Base-by-base conservation (phyloP, 2,329 filamentous ascomycete genomes). In the Fusarium floridanum region DNA sequence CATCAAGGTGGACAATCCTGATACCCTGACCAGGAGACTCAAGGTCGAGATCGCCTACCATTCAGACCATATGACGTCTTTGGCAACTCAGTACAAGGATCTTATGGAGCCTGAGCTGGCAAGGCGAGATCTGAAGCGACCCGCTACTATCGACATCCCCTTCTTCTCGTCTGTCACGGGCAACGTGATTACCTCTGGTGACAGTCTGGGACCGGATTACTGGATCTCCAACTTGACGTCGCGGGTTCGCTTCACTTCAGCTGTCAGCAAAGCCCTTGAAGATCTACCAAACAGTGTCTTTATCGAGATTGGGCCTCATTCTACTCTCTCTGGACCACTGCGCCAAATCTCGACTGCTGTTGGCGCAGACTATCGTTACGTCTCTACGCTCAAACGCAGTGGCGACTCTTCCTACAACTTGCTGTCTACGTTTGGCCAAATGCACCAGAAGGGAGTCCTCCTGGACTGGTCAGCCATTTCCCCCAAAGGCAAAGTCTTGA, bases 31-130 rank as follows among this genome's bases (percentile, higher is more conserved):
- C 43, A 82, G 83, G 37, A 82, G 81, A 10, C 81, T 88, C 4
- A 81, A 82, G 22, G 84, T 88, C 10, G 84, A 85, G 17, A 84
- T 84, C 3, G 86, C 86, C 2, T 89, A 88, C 59, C 87, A 89
- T 72, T 88, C 87, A 0, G 83, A 85, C 62, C 85, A 87, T 68
- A 88, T 89, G 86, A 81, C 84, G 37, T 77, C 83, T 3, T 80
- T 88, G 2, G 84, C 86, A 3, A 83, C 85, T 12, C 82, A 85
- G 5, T 88, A 88, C 67, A 74, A 82, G 5, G 78, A 79, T 11
- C 20, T 37, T 8, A 59, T 59, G 20, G 32, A 29, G 16, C 12
- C 34, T 14, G 34, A 59, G 34, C 10, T 56, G n/a, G 29, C n/a
- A 36, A 36, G 20, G 20, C 27, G 20, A 29, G 27, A 34, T 20